Conservation (phyloP, 116 monocot genomes). For the Cymodocea nodosa region DNA sequence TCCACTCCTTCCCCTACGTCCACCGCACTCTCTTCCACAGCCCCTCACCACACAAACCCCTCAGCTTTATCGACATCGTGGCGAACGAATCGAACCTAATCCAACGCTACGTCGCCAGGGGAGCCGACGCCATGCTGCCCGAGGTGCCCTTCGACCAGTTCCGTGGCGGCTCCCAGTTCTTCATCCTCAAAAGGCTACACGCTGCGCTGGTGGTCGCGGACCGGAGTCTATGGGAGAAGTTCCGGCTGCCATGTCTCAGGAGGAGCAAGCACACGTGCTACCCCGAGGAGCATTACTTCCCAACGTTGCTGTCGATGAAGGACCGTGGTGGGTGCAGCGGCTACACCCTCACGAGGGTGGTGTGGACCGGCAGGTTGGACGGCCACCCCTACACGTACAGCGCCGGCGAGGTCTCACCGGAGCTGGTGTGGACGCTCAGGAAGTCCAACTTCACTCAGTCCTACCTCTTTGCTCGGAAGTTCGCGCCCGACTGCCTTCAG, state of each 20-base stretch:
- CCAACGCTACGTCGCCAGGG: constrained; percentile 68
- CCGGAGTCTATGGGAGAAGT: constrained; percentile 71
- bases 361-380: constrained; percentile 64
- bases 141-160: constrained; percentile 70
- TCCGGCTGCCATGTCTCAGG: constrained; percentile 56
- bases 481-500: constrained; percentile 52
- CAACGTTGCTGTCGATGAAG: constrained; percentile 70
- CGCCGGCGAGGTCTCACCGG: constrained; percentile 33
- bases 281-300: constrained; percentile 98
- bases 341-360: constrained; percentile 77
- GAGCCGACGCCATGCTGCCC: constrained; percentile 68
- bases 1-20: constrained; percentile 40
- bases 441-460: constrained; percentile 39
- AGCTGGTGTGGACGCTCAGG: constrained; percentile 45
- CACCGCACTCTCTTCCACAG: constrained; percentile 25
- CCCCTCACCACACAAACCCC: too few species aligned
- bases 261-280: constrained; percentile 52
- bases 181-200: constrained; percentile 54
- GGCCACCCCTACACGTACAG: constrained; percentile 72
- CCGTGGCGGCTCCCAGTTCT: constrained; percentile 90
- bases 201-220: constrained; percentile 73
- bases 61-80: constrained; percentile 77
- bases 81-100: constrained; percentile 27
- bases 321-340: constrained; percentile 38
- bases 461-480: constrained; percentile 82